Evolutionary conservation across 768 basidiomycete species (phyloP).

Genomic region (Suillus subalutaceus): DNA sequence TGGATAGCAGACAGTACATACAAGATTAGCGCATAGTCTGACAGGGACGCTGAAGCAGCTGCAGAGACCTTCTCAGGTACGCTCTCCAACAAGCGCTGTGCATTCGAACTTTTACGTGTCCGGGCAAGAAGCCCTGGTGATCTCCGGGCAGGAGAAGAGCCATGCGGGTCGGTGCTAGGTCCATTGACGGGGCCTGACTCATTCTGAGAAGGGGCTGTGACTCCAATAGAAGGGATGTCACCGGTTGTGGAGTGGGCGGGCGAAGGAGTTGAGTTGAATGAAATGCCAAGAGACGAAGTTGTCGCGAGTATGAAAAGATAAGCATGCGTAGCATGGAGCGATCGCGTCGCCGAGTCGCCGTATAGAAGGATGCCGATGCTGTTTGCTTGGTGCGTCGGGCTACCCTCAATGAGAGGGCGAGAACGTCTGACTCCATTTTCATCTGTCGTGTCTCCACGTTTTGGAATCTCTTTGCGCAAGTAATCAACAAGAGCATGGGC

Average conservation of each 20-base stretch:
- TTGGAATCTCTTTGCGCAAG: conserved; percentile 74
- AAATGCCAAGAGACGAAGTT: conserved; percentile 60
- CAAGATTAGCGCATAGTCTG: conserved; percentile 76
- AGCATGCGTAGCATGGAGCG: conserved; percentile 80
- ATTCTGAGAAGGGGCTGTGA: conserved; percentile 36
- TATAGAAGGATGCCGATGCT: conserved; percentile 51
- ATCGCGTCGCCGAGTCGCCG: conserved; percentile 67
- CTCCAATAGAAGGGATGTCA: conserved; percentile 30
- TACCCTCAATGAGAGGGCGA: conserved; percentile 49
- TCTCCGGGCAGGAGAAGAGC: conserved; percentile 42
- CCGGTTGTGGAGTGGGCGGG: conserved; percentile 42
- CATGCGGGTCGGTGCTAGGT: conserved; percentile 24
- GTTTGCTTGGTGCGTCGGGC: conserved; percentile 47
- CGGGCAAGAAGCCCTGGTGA: conserved; percentile 54
- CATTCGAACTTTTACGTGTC: conserved; percentile 58
- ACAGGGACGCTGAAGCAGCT: conserved; percentile 58
- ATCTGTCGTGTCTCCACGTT: conserved; percentile 53
- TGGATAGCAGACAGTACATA: conserved; percentile 70
- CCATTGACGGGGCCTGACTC: conserved; percentile 25
- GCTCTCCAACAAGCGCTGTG: conserved; percentile 54
- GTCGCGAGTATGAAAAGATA: conserved; percentile 81
- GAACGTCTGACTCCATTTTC: conserved; percentile 49
- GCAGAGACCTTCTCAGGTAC: conserved; percentile 45
- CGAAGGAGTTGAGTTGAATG: conserved; percentile 40
- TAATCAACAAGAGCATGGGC: conserved; percentile 74